phyloP scores from a whole-genome alignment of 106 monocot species.

The Acanthochlamys bracteata region DNA sequence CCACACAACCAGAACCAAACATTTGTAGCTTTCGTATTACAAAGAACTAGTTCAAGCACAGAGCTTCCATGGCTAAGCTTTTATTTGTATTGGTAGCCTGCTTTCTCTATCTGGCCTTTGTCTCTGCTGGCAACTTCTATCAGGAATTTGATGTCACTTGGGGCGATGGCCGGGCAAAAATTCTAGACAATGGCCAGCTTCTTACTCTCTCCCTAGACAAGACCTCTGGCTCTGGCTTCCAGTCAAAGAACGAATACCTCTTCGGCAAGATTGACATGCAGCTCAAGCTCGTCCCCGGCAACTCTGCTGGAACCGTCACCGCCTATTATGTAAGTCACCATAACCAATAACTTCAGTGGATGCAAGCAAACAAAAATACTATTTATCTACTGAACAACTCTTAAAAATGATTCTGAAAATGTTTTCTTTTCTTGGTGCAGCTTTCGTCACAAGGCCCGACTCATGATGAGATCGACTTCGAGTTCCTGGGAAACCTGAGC shows the following conservation, averaged over 20 bases:
- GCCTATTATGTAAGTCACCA: slow-evolving; percentile 18
- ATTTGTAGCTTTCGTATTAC: no score
- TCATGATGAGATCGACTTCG: slow-evolving; percentile 19
- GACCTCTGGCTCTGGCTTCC: slow-evolving; percentile 14
- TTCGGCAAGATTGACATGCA: slow-evolving; percentile 20
- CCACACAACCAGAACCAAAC: no score
- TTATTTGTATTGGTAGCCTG: not conserved
- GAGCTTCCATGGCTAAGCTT: no score
- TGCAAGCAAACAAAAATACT: no score
- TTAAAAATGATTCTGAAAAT: no score
- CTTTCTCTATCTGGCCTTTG: not conserved
- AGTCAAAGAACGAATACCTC: slow-evolving; percentile 17
- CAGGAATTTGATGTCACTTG: slow-evolving; percentile 10
- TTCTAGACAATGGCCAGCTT: slow-evolving; percentile 2
- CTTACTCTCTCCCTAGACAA: slow-evolving; percentile 16
- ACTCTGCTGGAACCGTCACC: slow-evolving; percentile 28
- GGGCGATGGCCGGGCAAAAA: slow-evolving; percentile 5
- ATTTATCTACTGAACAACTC: no score
- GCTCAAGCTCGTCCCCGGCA: slow-evolving; percentile 23
- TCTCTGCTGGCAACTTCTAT: slow-evolving; percentile 6
- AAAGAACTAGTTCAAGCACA: no score
- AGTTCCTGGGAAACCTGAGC: slow-evolving; percentile 13
- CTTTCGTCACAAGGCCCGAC: slow-evolving; percentile 8
- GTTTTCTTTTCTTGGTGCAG: no score
- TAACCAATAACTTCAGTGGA: no score